Conservation (phyloP, 1,284 basidiomycete genomes). For the Cutaneotrichosporon mucoides region DNA sequence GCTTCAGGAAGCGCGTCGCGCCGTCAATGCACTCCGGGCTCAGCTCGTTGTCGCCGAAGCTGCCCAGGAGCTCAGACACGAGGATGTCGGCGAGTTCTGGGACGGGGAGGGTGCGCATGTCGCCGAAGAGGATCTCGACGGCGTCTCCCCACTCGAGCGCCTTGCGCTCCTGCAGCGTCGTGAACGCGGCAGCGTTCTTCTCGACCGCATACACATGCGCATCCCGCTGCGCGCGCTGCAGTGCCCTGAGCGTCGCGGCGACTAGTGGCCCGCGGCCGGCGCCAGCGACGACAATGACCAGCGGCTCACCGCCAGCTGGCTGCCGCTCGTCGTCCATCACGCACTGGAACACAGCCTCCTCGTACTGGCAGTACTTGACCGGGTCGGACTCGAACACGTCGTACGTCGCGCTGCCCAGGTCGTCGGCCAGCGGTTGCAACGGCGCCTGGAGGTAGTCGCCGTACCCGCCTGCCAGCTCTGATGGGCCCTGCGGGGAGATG, state of each 20-base stretch:
- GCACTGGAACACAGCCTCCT: constrained; percentile 85
- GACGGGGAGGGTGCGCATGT: constrained; percentile 80
- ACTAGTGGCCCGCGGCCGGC: constrained; percentile 94
- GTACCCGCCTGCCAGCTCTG: constrained; percentile 86
- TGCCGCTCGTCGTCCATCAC: constrained; percentile 61
- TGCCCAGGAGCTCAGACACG: constrained; percentile 91
- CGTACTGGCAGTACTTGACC: constrained; percentile 92
- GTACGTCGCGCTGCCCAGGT: constrained; percentile 90
- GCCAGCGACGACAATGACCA: constrained; percentile 80
- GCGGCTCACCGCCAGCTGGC: not conserved
- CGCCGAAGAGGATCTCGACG: constrained; percentile 81
- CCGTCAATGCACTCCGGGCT: constrained; percentile 97
- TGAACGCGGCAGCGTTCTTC: constrained; percentile 91
- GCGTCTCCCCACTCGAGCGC: constrained; percentile 75
- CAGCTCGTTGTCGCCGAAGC: constrained; percentile 97
- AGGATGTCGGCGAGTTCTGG: constrained; percentile 88
- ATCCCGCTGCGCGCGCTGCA: constrained; percentile 63
- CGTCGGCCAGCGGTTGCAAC: constrained; percentile 95
- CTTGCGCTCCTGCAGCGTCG: constrained; percentile 82
- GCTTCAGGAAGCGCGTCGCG: constrained; percentile 83
- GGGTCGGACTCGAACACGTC: constrained; percentile 98
- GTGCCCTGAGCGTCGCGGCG: constrained; percentile 74
- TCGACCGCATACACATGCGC: constrained; percentile 83
- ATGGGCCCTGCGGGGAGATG: constrained; percentile 53
- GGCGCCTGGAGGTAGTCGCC: constrained; percentile 95